Base-by-base conservation (phyloP, 2,329 filamentous ascomycete species). In the Claviceps quebecensis region DNA sequence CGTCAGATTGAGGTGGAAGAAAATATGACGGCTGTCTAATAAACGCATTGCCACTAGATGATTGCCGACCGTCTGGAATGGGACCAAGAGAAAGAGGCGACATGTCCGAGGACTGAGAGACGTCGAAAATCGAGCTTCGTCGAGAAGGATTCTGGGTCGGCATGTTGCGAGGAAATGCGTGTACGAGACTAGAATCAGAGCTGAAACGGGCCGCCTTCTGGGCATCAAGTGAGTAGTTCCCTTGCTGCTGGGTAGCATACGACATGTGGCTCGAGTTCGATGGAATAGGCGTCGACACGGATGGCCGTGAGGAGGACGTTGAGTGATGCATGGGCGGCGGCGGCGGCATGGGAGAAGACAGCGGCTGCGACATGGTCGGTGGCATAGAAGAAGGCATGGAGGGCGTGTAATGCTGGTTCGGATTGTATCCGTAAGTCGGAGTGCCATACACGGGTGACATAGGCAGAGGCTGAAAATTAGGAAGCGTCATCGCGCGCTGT, bases 121-220 rank as follows among this genome's bases (percentile, higher is more conserved):
- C 46, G 5, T 61, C 59, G 26, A 58, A 59, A 5, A 54, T 48
- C 26, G 59, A 60, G 39, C 55, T 54, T 16, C 57, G 55, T 50
- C 56, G 47, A 9, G 55, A 53, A 11, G 55, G 13, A 40, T 54
- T 53, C 7, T 59, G 47, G n/a, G 54, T 45, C 5, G 58, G 57
- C 59, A 61, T 60, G 19, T 60, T 56, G 45, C 59, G 56, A 9
- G 59, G 60, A 38, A 58, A 60, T 17, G 60, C 59, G 43, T 56
- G 54, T 6, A 52, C 54, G 14, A 60, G 54, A 22, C 51, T 52
- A 36, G 55, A 40, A 9, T 53, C 53, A 7, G 59, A 51, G 6
- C 55, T 46, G 49, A 53, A 58, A n/a, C 55, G 53, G 7, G 52
- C 38, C 22, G 53, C 16, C 45, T 51, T 54, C 14, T 26, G 49